Evolutionary conservation across 495 filamentous ascomycete genomes (phyloP), one percentile per base, ranked within the genome.

Genomic region (Neurospora cerealis): DNA sequence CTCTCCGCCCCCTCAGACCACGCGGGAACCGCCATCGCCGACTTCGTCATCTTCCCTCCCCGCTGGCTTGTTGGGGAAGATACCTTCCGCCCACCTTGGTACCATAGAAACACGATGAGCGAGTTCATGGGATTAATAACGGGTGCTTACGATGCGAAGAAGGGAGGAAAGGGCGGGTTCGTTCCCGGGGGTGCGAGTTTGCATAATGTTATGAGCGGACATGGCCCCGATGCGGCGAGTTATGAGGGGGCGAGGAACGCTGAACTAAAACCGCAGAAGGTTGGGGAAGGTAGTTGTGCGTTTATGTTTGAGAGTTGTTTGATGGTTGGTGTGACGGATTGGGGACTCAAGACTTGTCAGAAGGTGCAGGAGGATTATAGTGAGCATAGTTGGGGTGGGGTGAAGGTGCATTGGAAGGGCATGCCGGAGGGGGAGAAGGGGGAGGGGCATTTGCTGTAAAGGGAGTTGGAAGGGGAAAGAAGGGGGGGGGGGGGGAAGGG

Each of bases 291-390:
- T 28, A 88, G 87, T 74, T 89, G 89, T 76, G 88, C 88, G 38
- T 89, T 90, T 75, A 94, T 95, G 88, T 88, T 85, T 76, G 87
- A 85, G 83, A 93, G 91, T 78, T 88, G 87, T 74, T 80, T 93
- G 48, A 96, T 97, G 94, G 88, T 97, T 11, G 94, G 94, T 5
- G 93, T 97, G 17, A 96, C 94, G 19, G 92, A 95, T 75, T 97
- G 94, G 94, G 94, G 93, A 0, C 81, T 97, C 71, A 91, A 92
- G 81, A 90, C 86, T 66, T 97, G 94, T 76, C 85, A 87, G 77
- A 96, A 95, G 85, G 91, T 96, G 44, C 94, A 97, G 82, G 86
- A 89, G 75, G 88, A 87, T 72, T 97, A 97, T 77, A 95, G 90
- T 79, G 89, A 89, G 70, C 91, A 97, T 82, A 95, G 92, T 80